Base-by-base conservation (phyloP, 2,329 filamentous ascomycete species). In the Cladophialophora carrionii region DNA sequence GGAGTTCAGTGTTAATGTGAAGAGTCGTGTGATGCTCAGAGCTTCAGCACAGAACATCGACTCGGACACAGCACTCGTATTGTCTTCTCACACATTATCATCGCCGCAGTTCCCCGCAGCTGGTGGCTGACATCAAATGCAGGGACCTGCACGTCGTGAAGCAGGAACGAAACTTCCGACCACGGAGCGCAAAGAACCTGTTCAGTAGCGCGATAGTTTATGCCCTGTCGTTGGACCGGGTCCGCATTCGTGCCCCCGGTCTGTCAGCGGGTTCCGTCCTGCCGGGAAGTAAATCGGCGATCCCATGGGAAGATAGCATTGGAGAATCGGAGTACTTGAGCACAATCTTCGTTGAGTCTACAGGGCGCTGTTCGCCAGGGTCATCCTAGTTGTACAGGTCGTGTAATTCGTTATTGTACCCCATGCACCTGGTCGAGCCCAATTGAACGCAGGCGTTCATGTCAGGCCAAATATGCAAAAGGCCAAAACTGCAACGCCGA, bases 141-240 rank as follows among this genome's bases (percentile, higher is more conserved):
- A n/a, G 37, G 17, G 17, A n/a, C 2, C 37, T 8, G 37, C 8
- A 3, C 37, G n/a, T n/a, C 37, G 3, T 5, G 37, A n/a, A 43
- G 37, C 37, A 43, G 37, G 37, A 43, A 43, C 17, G 17, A n/a
- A n/a, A 43, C 14, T n/a, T 43, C 14, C 37, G 14, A 17, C 37
- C n/a, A 49, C 49, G 56, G 12, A 58, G 56, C 48, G 34, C 24
- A 49, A 58, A 58, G 41, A 46, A 49, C 9, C 34, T 58, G 37
- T 46, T 58, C 34, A 20, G 24, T 58, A 49, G 56, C 20, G 56
- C 22, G 56, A 34, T 46, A 17, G 12, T 58, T 58, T 31, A 32
- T 17, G 20, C 26, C 4, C 7, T 46, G 3, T 20, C 5, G 17
- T 20, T 8, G 10, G 37, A 43, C n/a, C 37, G 37, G 17, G 2